A percentile compares a stretch with the other conserved stretches of the same genome.
phyloP scores from a whole-genome alignment of 1,139 yeast genomes.

The Nakaseomyces delphensis region DNA sequence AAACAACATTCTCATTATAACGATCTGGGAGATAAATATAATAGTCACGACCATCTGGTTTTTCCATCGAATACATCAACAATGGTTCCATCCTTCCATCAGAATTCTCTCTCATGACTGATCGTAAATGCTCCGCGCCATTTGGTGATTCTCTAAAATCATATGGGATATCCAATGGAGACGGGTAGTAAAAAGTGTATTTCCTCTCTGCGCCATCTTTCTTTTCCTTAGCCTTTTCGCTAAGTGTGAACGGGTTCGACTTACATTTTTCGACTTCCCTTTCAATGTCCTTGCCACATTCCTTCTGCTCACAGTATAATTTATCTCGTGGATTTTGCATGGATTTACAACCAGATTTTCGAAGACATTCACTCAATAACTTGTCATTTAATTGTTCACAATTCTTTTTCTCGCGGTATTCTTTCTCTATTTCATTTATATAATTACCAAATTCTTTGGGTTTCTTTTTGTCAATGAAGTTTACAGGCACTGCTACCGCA shows the following conservation, averaged over 20 bases:
- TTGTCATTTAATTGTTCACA: neutral
- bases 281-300: neutral
- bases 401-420: neutral
- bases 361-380: neutral
- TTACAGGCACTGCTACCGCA: neutral
- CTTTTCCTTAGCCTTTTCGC: neutral
- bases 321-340: neutral
- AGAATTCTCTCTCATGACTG: neutral
- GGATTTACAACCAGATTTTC: neutral
- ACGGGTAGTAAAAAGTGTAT: neutral
- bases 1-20: neutral
- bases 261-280: neutral
- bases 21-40: neutral
- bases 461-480: neutral
- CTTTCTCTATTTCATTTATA: neutral
- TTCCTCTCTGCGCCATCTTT: neutral
- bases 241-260: too few species aligned
- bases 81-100: conserved; percentile 3
- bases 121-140: neutral
- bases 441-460: neutral
- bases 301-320: neutral
- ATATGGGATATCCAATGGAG: neutral
- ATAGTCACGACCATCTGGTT: neutral
- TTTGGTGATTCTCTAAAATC: neutral
- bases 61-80: neutral